Base-by-base conservation (phyloP, 164 flowering plant genomes). In the Buxus sempervirens region DNA sequence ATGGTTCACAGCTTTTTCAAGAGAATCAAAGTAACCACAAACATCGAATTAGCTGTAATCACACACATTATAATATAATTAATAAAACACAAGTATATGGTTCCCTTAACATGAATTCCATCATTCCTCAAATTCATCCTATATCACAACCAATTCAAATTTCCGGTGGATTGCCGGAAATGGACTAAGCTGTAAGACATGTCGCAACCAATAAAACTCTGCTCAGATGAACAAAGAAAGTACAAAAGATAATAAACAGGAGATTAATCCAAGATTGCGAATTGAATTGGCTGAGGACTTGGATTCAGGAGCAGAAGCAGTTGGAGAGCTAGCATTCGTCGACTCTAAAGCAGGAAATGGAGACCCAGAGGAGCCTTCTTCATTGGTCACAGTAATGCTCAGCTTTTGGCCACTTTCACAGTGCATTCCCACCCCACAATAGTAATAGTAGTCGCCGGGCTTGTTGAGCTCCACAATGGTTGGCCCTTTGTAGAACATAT, bases 321-420 rank as follows among this genome's bases (percentile, higher is more conserved):
- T 10, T 21, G 63, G 13, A 32, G 42, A 22, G 26, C 60, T 66
- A 14, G 55, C 5, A 14, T 60, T 42, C 18, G 54, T 42, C 18
- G 54, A 28, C 4, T 36, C 27, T 55, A 66, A 53, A 0, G 27
- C 18, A 20, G 19, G 20, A 55, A 66, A 53, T 0, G 27, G 21
- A 20, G 22, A 19, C 2, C 80, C 78, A 9, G 81, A 62, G 2
- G 80, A 63, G 42, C 86, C 84, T 1, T 41, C 24, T 1, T 24
- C 65, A 2, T 73, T 54, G 66, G 19, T 58, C 5, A 82, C 84
- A 3, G 62, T 72, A 76, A 86, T 58, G 60, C 51, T 62, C 61
- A 86, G 79, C 75, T 84, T 84, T 53, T 73, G 79, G 53, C 85
- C 86, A 1, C 12, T 49, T 53, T 83, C 86, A 58, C 90, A 86